Evolutionary conservation across 2,329 filamentous ascomycete species (phyloP).

Genomic region (Botryotinia convoluta): DNA sequence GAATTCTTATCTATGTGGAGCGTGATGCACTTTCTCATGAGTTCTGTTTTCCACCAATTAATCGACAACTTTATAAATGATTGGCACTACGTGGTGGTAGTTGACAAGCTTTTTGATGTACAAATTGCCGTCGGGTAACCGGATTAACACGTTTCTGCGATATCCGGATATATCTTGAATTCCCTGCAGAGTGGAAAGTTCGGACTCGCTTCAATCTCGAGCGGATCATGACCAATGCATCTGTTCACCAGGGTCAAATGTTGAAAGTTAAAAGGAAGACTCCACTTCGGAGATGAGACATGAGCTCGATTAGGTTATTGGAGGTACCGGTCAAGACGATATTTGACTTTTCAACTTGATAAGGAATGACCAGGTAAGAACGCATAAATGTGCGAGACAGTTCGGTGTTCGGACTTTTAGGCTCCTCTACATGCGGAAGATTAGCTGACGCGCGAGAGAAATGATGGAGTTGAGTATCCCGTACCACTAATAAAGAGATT

Average conservation of each 20-base stretch:
- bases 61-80: neutral
- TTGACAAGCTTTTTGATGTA: neutral
- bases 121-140: neutral
- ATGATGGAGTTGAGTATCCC: neutral
- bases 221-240: conserved; percentile 2
- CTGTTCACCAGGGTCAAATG: neutral
- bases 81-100: neutral
- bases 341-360: conserved; percentile 1
- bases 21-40: too few relatives aligned
- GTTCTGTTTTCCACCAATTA: neutral
- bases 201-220: neutral
- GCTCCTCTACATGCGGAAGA: neutral
- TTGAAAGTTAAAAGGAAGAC: neutral
- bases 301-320: neutral
- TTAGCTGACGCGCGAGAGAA: neutral
- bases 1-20: neutral
- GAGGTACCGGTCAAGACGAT: neutral
- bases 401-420: neutral
- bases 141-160: neutral
- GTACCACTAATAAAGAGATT: neutral
- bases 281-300: neutral
- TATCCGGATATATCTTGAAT: neutral
- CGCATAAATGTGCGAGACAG: neutral
- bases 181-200: neutral
- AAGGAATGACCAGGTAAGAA: neutral